Evolutionary conservation across 1,139 yeast genomes (phyloP).

Genomic region (Lodderomyces pseudojiufengensis): DNA sequence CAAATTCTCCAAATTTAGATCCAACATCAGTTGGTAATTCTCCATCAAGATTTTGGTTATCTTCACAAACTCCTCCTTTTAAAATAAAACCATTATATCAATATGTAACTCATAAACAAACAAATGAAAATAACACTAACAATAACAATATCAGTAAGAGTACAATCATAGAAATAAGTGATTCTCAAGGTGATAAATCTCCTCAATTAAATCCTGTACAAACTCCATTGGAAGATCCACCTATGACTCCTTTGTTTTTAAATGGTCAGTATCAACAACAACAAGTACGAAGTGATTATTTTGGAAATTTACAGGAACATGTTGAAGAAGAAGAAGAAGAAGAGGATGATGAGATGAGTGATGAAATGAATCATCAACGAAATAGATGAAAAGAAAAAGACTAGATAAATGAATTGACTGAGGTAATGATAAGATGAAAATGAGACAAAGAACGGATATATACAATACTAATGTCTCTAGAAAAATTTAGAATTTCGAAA

Average conservation of each 20-base stretch:
- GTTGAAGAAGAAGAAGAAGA: constrained; percentile 13
- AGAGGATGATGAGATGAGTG: constrained; percentile 11
- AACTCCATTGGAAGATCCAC: constrained; percentile 43
- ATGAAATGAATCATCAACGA: constrained; percentile 2
- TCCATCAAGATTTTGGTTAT: constrained; percentile 53
- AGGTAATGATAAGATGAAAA: too few relatives aligned
- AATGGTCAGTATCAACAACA: constrained; percentile 14
- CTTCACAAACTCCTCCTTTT: constrained; percentile 50
- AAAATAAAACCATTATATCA: constrained; percentile 18
- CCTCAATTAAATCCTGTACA: constrained; percentile 42
- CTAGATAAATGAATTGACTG: neutral
- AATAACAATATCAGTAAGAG: too few relatives aligned
- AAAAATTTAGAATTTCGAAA: too few relatives aligned
- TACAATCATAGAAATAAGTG: too few relatives aligned
- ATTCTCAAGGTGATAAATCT: constrained; percentile 24
- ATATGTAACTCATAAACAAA: constrained; percentile 9
- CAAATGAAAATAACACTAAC: constrained; percentile 6
- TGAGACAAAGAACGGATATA: too few relatives aligned
- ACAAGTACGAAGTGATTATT: constrained; percentile 11
- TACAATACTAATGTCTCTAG: too few relatives aligned
- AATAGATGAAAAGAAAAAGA: constrained; percentile 1
- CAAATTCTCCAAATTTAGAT: constrained; percentile 51
- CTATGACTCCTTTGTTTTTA: constrained; percentile 45
- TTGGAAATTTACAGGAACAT: constrained; percentile 5
- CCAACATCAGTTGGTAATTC: constrained; percentile 55